Evolutionary conservation across 2,329 filamentous ascomycete species (phyloP).

Genomic region (Phoma sp.): DNA sequence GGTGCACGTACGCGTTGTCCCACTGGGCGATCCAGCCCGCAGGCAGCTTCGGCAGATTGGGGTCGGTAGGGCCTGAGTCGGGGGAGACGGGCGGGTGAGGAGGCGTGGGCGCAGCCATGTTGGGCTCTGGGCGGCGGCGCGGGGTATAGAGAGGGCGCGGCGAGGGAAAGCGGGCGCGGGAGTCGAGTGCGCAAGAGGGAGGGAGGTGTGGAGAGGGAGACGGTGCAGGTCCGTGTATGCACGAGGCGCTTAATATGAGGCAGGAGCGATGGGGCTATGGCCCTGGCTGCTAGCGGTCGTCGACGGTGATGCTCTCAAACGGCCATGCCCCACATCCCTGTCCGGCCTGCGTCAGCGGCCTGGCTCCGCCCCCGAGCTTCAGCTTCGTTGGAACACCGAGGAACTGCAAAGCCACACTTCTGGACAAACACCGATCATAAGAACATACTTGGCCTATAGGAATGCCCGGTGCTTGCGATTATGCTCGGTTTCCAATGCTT

Average conservation of each 20-base stretch:
- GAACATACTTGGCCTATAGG: not conserved
- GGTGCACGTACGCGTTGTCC: slow-evolving; percentile 45
- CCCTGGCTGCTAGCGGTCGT: slow-evolving; percentile 28
- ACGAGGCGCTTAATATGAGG: slow-evolving; percentile 13
- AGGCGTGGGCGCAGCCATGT: slow-evolving; percentile 47
- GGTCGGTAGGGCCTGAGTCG: slow-evolving; percentile 50
- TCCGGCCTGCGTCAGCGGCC: slow-evolving; percentile 13
- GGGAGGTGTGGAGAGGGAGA: not conserved
- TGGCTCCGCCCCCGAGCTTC: slow-evolving; percentile 15
- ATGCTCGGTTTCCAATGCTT: not conserved
- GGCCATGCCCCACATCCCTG: slow-evolving; percentile 14
- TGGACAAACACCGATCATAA: not conserved
- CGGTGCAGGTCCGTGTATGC: slow-evolving; percentile 2
- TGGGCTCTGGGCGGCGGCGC: slow-evolving; percentile 6
- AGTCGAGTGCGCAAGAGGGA: not conserved
- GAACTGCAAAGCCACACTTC: slow-evolving; percentile 9
- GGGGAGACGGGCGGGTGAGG: slow-evolving; percentile 47
- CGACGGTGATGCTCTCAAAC: slow-evolving; percentile 22
- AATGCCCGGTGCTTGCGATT: not conserved
- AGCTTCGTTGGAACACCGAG: slow-evolving; percentile 14
- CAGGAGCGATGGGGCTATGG: slow-evolving; percentile 11
- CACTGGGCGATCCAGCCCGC: slow-evolving; percentile 52
- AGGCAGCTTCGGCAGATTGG: slow-evolving; percentile 47
- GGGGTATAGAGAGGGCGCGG: slow-evolving; percentile 10
- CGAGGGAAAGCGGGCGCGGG: slow-evolving; percentile 10